Evolutionary conservation across 805 yeast species (phyloP), one percentile per base, ranked within the genome.

Genomic region (Saccharomyces kudriavzevii): DNA sequence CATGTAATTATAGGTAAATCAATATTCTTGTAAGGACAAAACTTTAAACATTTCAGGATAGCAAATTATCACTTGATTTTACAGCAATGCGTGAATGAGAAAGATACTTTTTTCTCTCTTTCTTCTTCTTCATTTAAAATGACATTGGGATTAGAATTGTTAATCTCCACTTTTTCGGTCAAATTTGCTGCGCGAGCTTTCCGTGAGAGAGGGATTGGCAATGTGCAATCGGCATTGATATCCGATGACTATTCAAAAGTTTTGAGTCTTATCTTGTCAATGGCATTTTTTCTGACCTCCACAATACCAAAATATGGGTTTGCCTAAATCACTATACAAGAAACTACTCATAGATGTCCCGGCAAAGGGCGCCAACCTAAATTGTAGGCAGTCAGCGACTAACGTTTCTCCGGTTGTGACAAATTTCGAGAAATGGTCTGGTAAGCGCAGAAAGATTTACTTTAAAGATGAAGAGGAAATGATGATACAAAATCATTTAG

Each of bases 361-460:
- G 6, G 17, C 24, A 4, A 35, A 17, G 24, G 43, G 13, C 4
- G 8, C 22, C n/a, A 40, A 13, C 14, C 25, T 14, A 52, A 52
- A 45, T 43, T 45, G 29, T n/a, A 45, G 26, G 9, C 25, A 9
- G 29, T 46, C 5, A n/a, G 50, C 2, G 11, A 29, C 9, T 9
- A 20, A 6, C 17, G 40, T 4, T 13, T 45, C 70, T 5, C 69
- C 67, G 8, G 52, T 68, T 20, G 35, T 68, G 17, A 60, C 70
- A n/a, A 58, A 62, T 20, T 71, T 70, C 49, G 67, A 63, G 24
- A 63, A 63, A 58, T 72, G 74, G 74, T 59, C 73, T 1, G 72
- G 67, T 14, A 64, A 67, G 48, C 59, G 59, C 48, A 56, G 54
- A 20, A 60, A 58, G 40, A 50, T 66, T 31, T 61, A 58, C 35